Evolutionary conservation across 768 basidiomycete genomes (phyloP).

Genomic region (Suillus fuscotomentosus): DNA sequence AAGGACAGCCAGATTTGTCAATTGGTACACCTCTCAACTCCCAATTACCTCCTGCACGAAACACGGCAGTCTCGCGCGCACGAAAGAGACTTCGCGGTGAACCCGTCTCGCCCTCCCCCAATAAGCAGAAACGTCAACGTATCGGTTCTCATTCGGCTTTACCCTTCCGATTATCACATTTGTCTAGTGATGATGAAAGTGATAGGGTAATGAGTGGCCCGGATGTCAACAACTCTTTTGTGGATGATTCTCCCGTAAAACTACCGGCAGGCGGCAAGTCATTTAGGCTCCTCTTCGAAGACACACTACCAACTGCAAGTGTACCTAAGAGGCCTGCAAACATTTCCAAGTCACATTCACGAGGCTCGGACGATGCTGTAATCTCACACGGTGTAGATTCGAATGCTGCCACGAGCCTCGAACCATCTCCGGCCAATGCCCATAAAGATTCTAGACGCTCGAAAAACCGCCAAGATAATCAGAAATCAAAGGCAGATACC

Average conservation of each 20-base stretch:
- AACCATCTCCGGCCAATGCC: not conserved
- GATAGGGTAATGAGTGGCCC: slow-evolving; percentile 28
- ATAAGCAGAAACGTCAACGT: slow-evolving; percentile 72
- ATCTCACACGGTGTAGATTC: slow-evolving; percentile 4
- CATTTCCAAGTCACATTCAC: not conserved
- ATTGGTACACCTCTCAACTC: slow-evolving; percentile 20
- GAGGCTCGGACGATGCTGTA: not conserved
- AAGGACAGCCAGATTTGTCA: slow-evolving; percentile 22
- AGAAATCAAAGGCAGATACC: not conserved
- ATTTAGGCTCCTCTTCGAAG: slow-evolving; percentile 70
- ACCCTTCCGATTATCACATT: slow-evolving; percentile 34
- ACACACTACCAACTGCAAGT: slow-evolving; percentile 32
- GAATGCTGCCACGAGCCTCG: slow-evolving; percentile 3
- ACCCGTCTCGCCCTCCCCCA: slow-evolving; percentile 79
- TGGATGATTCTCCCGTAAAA: slow-evolving; percentile 75
- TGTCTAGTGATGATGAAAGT: slow-evolving; percentile 36
- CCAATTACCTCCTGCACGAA: slow-evolving; percentile 22
- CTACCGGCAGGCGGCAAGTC: slow-evolving; percentile 51
- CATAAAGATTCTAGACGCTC: slow-evolving; percentile 1
- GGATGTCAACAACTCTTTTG: slow-evolving; percentile 44
- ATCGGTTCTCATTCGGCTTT: slow-evolving; percentile 40
- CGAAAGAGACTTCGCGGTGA: slow-evolving; percentile 82
- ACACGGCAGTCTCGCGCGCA: slow-evolving; percentile 59
- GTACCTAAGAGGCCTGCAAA: slow-evolving; percentile 14
- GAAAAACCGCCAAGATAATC: not conserved